phyloP scores from a whole-genome alignment of 257 asterid genomes.

The Linaria vulgaris region DNA sequence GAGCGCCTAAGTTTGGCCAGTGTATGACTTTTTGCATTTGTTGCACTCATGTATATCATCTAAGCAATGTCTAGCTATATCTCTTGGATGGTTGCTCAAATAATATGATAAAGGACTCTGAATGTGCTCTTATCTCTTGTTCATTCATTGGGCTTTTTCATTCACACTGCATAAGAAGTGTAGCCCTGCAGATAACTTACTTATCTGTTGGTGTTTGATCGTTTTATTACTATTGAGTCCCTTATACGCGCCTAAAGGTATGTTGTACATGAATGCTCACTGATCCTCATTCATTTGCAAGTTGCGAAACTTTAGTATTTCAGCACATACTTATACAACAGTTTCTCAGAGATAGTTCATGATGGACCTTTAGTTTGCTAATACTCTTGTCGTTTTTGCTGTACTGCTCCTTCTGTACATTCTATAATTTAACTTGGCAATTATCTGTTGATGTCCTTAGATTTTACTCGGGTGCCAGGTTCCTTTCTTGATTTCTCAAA shows the following conservation, averaged over 20 bases:
- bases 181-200: conserved; percentile 33
- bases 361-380: conserved; percentile 11
- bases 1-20: background rate
- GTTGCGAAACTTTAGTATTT: conserved; percentile 8
- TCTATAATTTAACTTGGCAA: conserved; percentile 15
- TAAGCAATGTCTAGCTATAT: conserved; percentile 1
- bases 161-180: conserved; percentile 15
- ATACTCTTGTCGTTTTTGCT: conserved; percentile 25
- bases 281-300: conserved; percentile 16
- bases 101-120: background rate
- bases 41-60: conserved; percentile 6
- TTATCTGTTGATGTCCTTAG: conserved; percentile 12
- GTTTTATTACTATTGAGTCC: conserved; percentile 19
- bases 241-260: conserved; percentile 32
- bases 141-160: conserved; percentile 11
- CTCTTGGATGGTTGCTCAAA: background rate
- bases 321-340: conserved; percentile 19
- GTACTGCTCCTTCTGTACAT: conserved; percentile 23
- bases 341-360: conserved; percentile 17
- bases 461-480: conserved; percentile 25
- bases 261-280: conserved; percentile 24
- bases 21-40: background rate
- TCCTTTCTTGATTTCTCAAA: conserved; percentile 23
- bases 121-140: background rate
- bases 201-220: conserved; percentile 27